Evolutionary conservation across 2,329 filamentous ascomycete species (phyloP), one percentile per base, ranked within the genome.

Genomic region (Ceratocystis smalleyi): DNA sequence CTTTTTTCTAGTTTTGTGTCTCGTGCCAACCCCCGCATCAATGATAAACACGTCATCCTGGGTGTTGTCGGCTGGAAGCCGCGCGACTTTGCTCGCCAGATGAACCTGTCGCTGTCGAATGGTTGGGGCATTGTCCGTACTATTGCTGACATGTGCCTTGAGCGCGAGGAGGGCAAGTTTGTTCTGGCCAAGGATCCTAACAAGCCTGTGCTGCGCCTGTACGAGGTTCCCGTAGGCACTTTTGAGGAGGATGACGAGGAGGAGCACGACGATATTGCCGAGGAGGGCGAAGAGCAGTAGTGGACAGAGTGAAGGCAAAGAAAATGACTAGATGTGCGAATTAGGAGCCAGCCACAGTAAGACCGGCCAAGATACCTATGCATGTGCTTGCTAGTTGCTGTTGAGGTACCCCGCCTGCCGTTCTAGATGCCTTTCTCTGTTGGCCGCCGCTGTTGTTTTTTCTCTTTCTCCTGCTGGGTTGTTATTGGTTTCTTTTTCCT

Each of bases 91-190:
- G 94, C 94, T 68, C 82, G 83, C 72, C 94, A 99, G 81, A 99
- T 99, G 94, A 96, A 96, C 78, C 77, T 99, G 71, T 95, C 91
- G 71, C 83, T 97, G 65, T 88, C 88, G 77, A 99, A 99, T 77
- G 94, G 94, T 68, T 99, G 94, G 94, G 94, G 94, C 75, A 97
- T 99, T 69, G 94, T 99, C 67, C 89, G 94, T 69, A 99, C 94
- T 61, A 96, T 99, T 72, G 89, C 90, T 70, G 94, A 99, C 76
- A 95, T 97, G 87, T 88, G 86, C 71, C 81, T 91, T 70, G 81
- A 82, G 63, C 85, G 84, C 73, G 81, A 84, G 59, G 87, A 91
- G 70, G 87, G 86, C 75, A 91, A 91, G 78, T 94, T 88, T 70
- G 85, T 94, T 59, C 80, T 88, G 22, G 83, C 87, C 72, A 87